Evolutionary conservation across 495 filamentous ascomycete genomes (phyloP), one percentile per base, ranked within the genome.

Genomic region (Recurvomyces mirabilis): DNA sequence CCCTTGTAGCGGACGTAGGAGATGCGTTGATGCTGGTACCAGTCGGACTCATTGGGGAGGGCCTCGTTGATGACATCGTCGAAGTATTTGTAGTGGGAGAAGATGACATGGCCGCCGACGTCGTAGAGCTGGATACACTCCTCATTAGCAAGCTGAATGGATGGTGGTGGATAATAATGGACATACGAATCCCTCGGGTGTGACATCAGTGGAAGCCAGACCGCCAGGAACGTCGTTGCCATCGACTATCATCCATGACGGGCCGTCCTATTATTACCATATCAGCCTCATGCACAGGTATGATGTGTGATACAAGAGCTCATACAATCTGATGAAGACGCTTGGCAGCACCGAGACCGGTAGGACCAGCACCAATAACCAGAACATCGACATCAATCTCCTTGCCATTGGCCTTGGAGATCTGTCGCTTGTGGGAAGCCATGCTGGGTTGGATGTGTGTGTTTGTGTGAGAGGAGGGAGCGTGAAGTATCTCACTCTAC

Each of bases 11-110:
- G 89, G 52, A 98, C 89, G 65, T 96, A 98, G 46, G 91, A 98
- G 66, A 98, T 87, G 66, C 91, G 88, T 69, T 98, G 82, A 72
- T 98, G 91, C 42, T 77, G 86, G 65, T 85, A 94, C 91, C 91
- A 98, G 71, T 98, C 93, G 38, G 84, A 78, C 38, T 82, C 74
- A 64, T 87, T 84, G 52, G 91, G 93, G 33, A 98, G 77, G 43
- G 91, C 91, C 70, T 98, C 88, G 60, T 94, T 71, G 62, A 98
- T 83, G 71, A 86, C 93, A 70, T 98, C 93, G 68, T 98, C 91
- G 64, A 98, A 98, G 79, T 98, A 98, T 68, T 94, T 94, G 79
- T 96, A 98, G 75, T 98, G 91, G 49, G 91, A 98, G 77, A 98
- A 98, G 66, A 98, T 96, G 68, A 98, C 91, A 68, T 98, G 91